These are phyloP conservation scores for Albophoma yamanashiensis DNA, from an alignment of 2,329 filamentous ascomycete species.

Conservation along the genomic window DNA sequence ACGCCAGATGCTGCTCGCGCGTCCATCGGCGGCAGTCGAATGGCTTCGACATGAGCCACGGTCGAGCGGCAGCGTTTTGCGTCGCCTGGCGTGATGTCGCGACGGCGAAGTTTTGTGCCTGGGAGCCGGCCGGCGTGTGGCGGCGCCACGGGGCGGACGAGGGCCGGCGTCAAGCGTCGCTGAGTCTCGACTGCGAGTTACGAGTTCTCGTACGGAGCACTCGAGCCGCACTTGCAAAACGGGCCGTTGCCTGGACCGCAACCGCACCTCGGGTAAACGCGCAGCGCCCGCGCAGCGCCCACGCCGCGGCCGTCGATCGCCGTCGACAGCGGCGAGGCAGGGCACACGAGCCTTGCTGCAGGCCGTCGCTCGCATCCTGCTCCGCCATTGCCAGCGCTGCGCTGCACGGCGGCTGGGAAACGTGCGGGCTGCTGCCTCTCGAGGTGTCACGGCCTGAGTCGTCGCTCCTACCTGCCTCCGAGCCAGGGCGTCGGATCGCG, in stretches of 20 bases:
- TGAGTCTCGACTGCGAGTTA: neutral
- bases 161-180: neutral
- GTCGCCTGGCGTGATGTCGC: neutral
- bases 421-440: neutral
- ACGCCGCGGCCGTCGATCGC: neutral
- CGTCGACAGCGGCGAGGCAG: neutral
- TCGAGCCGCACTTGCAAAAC: neutral
- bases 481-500: neutral
- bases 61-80: neutral
- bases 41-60: neutral
- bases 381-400: neutral
- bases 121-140: neutral
- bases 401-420: neutral
- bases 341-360: neutral
- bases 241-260: neutral
- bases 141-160: constrained; percentile 1
- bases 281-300: neutral
- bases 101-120: neutral
- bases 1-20: neutral
- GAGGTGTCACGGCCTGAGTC: neutral
- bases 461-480: neutral
- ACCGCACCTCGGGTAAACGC: neutral
- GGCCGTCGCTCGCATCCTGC: neutral
- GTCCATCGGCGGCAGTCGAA: neutral
- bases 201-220: no score